A percentile compares a stretch with the other conserved stretches of the same genome.
Evolutionary conservation across 805 yeast genomes (phyloP).

Genomic region (Ogataea philodendri): DNA sequence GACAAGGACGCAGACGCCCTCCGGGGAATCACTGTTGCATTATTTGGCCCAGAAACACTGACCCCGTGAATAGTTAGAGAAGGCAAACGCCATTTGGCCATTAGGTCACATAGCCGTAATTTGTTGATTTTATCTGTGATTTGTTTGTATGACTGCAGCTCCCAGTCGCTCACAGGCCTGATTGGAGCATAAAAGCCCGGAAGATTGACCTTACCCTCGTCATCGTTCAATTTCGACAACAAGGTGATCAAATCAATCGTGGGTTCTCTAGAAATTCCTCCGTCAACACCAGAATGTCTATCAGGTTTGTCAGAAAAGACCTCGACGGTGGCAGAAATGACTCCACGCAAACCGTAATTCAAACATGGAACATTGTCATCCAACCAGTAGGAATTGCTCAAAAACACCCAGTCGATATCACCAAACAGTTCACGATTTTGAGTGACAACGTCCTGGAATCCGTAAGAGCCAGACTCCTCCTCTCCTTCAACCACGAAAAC

Average conservation of each 20-base stretch:
- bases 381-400: conserved; percentile 93
- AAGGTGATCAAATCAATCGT: conserved; percentile 78
- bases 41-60: conserved; percentile 85
- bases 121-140: conserved; percentile 43
- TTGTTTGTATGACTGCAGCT: conserved; percentile 58
- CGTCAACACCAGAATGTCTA: conserved; percentile 94
- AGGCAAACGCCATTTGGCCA: conserved; percentile 87
- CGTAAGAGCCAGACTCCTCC: conserved; percentile 90
- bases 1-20: conserved; percentile 74
- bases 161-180: conserved; percentile 53
- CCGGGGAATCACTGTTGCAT: conserved; percentile 86
- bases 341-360: conserved; percentile 93
- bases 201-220: conserved; percentile 52
- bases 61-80: conserved; percentile 84
- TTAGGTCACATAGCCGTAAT: conserved; percentile 46
- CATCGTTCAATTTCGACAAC: conserved; percentile 60
- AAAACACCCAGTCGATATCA: conserved; percentile 80
- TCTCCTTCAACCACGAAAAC: conserved; percentile 90
- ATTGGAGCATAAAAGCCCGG: conserved; percentile 76
- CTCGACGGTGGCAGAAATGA: conserved; percentile 72
- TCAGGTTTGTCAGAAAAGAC: conserved; percentile 77
- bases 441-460: conserved; percentile 68
- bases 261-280: conserved; percentile 88
- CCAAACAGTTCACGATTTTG: conserved; percentile 56
- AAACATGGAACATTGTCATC: conserved; percentile 87